Evolutionary conservation across 495 filamentous ascomycete genomes (phyloP).

Genomic region (Cudoniella acicularis): DNA sequence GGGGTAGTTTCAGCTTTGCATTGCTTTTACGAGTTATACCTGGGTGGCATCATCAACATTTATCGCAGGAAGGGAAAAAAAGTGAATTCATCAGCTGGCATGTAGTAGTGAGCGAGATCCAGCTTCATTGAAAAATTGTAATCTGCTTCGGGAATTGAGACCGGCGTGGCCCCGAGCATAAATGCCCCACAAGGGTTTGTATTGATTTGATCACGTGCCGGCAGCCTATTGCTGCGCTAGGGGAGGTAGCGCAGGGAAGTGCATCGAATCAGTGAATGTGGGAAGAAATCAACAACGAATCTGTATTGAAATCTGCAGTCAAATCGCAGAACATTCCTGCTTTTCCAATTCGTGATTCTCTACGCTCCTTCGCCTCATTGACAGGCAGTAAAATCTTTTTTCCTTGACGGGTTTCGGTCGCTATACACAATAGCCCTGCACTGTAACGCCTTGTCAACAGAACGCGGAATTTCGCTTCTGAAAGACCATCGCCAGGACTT

Average conservation of each 20-base stretch:
- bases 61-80: too few relatives aligned
- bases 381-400: conserved; percentile 12
- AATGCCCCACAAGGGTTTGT: background rate
- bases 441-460: conserved; percentile 3
- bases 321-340: conserved; percentile 1
- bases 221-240: background rate
- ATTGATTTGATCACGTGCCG: background rate
- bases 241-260: background rate
- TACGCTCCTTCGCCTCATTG: conserved; percentile 20
- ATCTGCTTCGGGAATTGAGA: background rate
- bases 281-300: background rate
- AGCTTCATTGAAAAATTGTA: background rate
- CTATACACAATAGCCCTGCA: conserved; percentile 13
- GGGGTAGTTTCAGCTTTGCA: conserved; percentile 12
- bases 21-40: background rate
- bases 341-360: conserved; percentile 14
- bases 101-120: background rate
- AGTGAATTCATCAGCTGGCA: background rate
- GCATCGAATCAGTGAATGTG: conserved; percentile 1
- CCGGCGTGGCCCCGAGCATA: background rate
- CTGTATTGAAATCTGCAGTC: background rate
- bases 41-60: background rate
- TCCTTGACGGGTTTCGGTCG: conserved; percentile 12
- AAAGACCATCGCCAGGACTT: conserved; percentile 10
- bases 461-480: conserved; percentile 18